phyloP scores from a whole-genome alignment of 2,329 filamentous ascomycete species.

The Xylariaceae sp. region DNA sequence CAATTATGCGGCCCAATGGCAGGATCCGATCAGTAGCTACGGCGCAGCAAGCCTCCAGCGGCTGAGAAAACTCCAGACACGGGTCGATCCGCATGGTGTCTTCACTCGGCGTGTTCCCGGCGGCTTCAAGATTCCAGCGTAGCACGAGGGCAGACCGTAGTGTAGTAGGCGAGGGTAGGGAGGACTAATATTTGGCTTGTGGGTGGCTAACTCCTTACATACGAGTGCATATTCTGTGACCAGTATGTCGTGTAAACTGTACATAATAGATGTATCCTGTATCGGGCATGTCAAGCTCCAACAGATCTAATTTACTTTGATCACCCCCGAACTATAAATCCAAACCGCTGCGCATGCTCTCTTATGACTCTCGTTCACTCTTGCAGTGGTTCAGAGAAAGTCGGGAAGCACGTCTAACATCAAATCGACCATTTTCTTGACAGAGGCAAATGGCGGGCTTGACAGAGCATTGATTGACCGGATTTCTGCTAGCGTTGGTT shows the following conservation, averaged over 20 bases:
- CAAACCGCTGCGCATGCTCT: background rate
- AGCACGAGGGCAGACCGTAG: background rate
- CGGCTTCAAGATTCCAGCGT: slow-evolving; percentile 4
- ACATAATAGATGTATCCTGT: background rate
- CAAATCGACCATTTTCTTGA: slow-evolving; percentile 11
- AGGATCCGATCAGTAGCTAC: slow-evolving; percentile 9
- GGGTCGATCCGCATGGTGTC: slow-evolving; percentile 4
- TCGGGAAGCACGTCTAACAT: background rate
- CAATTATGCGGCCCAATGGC: slow-evolving; percentile 10
- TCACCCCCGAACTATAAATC: background rate
- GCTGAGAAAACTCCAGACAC: background rate
- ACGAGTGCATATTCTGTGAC: background rate
- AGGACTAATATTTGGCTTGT: background rate
- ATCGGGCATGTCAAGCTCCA: too few species aligned
- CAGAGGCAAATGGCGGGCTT: slow-evolving; percentile 21
- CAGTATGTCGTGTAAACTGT: too few species aligned
- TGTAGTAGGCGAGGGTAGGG: background rate
- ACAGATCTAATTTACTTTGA: background rate
- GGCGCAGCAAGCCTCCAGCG: slow-evolving; percentile 2
- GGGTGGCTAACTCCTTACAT: background rate
- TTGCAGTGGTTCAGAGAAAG: background rate
- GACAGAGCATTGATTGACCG: slow-evolving; percentile 5
- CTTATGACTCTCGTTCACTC: background rate
- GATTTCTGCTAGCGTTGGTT: background rate
- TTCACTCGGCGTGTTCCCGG: slow-evolving; percentile 6